Conservation (phyloP, 106 monocot genomes). For the Dioscorea alata region DNA sequence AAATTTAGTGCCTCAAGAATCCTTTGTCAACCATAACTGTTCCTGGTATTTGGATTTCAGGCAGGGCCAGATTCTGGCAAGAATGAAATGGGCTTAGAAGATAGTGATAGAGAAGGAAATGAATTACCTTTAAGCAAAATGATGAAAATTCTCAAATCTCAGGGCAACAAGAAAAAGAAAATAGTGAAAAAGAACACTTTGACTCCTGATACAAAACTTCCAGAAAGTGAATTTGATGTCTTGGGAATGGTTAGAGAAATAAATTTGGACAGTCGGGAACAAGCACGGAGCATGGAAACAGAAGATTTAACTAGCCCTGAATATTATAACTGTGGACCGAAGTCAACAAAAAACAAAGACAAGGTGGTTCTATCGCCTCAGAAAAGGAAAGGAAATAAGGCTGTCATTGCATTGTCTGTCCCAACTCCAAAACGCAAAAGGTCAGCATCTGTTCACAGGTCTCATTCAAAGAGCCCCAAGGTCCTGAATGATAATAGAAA, state of each 20-base stretch:
- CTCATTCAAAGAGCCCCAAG: conserved; percentile 22
- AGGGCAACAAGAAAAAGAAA: conserved; percentile 70
- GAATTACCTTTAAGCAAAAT: conserved; percentile 81
- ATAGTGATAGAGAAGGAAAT: conserved; percentile 52
- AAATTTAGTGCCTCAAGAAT: not conserved
- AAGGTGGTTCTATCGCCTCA: conserved; percentile 8
- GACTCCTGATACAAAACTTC: conserved; percentile 16
- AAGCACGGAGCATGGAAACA: conserved; percentile 12
- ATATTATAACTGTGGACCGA: not conserved
- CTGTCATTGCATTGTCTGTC: not conserved
- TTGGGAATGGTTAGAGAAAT: conserved; percentile 88
- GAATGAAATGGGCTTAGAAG: conserved; percentile 33
- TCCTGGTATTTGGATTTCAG: conserved; percentile 18
- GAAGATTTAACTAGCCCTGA: conserved; percentile 9
- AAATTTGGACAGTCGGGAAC: conserved; percentile 50
- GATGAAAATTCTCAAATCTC: conserved; percentile 72
- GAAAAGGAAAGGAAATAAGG: conserved; percentile 22
- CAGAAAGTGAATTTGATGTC: conserved; percentile 70
- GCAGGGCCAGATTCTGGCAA: conserved; percentile 21
- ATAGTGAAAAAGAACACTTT: conserved; percentile 25
- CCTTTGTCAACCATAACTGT: too few species aligned
- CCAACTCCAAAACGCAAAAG: conserved; percentile 69
- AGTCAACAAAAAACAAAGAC: not conserved
- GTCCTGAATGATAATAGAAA: conserved; percentile 15
- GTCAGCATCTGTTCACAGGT: conserved; percentile 31